Base-by-base conservation (phyloP, 2,329 filamentous ascomycete genomes). In the Didymella pomorum region DNA sequence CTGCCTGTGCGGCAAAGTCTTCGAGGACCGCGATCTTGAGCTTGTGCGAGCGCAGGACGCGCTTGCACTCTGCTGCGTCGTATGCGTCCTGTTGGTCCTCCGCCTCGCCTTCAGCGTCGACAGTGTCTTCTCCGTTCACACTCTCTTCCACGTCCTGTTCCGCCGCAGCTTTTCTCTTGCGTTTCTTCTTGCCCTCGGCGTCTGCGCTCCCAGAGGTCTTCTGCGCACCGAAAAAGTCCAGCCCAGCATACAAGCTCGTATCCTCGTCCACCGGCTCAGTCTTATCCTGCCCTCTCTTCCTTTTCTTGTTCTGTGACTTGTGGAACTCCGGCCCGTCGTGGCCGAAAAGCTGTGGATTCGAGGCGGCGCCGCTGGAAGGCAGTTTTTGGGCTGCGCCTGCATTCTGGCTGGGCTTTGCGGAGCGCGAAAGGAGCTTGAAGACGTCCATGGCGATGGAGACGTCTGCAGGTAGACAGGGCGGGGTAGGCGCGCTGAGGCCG, bases 11-110 rank as follows among this genome's bases (percentile, higher is more conserved):
- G 29, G 60, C 63, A 53, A 75, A 74, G 77, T 80, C 69, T 75
- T 79, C 86, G n/a, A 97, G 79, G 47, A 96, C 81, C 0, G 90
- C 91, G 37, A 96, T 85, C 76, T 97, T 97, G 64, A 97, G 82
- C 63, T 93, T 90, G 77, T 97, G 92, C 56, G 87, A 89, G 61
- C 88, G 88, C 61, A 97, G 79, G 11, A 94, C 82, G 59, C 88
- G 86, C 67, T 89, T 88, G 67, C 91, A 89, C 72, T 93, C 87
- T 56, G 89, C 88, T 68, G 90, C 84, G 67, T 87, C 85, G 66
- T 92, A 82, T 0, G 52, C 45, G 23, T 68, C 65, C 61, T 52
- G 52, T 2, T 93, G 87, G 53, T 89, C 87, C 69, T 89, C 84
- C 67, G 86, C 85, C 65, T 92, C 81, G 1, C 23, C 23, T 25